These are phyloP conservation scores for Tulasnella sp. DNA, from an alignment of 768 basidiomycete genomes.

Conservation along the genomic window DNA sequence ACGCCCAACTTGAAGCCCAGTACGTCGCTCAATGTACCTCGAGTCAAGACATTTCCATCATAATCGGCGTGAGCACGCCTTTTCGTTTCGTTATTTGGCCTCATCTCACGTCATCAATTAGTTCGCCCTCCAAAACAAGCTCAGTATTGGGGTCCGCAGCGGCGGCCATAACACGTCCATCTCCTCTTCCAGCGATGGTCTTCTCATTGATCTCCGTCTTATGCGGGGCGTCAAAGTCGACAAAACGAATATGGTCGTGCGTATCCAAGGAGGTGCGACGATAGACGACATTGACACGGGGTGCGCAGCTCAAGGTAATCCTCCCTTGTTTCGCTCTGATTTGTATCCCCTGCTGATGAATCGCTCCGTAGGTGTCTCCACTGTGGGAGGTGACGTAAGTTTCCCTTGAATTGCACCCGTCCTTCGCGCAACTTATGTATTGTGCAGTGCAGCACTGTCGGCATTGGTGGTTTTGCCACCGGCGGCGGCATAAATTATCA, in stretches of 20 bases:
- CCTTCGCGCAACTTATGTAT: background rate
- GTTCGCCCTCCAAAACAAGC: background rate
- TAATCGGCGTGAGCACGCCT: slow-evolving; percentile 7
- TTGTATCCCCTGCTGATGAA: background rate
- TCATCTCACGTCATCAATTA: background rate
- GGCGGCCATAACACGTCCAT: background rate
- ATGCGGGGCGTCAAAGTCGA: slow-evolving; percentile 1
- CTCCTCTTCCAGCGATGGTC: background rate
- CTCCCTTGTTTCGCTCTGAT: background rate
- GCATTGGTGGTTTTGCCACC: background rate
- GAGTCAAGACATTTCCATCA: slow-evolving; percentile 19
- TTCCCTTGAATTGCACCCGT: background rate
- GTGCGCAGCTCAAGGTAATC: background rate
- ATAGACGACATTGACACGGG: background rate
- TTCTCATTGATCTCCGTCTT: slow-evolving; percentile 4
- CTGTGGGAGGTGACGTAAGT: background rate
- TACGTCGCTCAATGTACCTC: slow-evolving; percentile 15
- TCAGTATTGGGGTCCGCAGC: background rate
- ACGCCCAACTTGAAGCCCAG: background rate
- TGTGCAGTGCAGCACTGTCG: slow-evolving; percentile 1
- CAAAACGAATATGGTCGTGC: background rate
- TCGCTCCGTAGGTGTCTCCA: background rate
- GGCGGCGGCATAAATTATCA: background rate
- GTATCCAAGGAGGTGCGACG: background rate
- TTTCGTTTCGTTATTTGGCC: background rate